Percentiles rank a stretch among this genome's conserved stretches.
Conservation (phyloP, 2,329 filamentous ascomycete species). For the Lasiodiplodia theobromae region DNA sequence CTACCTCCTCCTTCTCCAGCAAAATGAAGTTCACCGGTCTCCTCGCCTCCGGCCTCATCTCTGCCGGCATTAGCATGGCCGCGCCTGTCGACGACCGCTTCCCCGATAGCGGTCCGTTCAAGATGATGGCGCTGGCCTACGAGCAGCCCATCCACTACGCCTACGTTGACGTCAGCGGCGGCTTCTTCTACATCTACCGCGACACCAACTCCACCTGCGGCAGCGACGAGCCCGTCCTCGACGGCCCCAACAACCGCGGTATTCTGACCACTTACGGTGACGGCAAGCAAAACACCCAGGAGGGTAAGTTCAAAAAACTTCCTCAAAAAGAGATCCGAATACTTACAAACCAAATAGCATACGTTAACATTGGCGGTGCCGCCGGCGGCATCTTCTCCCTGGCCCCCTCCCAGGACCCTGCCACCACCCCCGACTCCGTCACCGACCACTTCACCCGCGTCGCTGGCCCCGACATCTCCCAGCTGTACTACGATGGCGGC, state of each 20-base stretch:
- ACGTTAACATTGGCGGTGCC: conserved; percentile 4
- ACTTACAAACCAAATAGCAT: background rate
- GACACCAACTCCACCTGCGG: conserved; percentile 18
- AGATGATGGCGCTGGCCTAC: background rate
- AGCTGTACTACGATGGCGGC: conserved; percentile 19
- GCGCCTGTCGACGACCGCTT: conserved; percentile 11
- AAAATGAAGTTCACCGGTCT: conserved; percentile 15
- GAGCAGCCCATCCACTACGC: conserved; percentile 9
- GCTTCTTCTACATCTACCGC: conserved; percentile 16
- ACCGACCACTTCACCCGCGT: conserved; percentile 11
- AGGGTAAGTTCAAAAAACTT: background rate
- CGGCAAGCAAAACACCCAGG: conserved; percentile 6
- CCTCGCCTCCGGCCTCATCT: background rate
- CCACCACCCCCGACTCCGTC: background rate
- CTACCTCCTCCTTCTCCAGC: background rate
- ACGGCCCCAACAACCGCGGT: conserved; percentile 1
- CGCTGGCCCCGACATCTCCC: conserved; percentile 1
- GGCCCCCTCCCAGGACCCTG: background rate
- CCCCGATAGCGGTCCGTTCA: conserved; percentile 11
- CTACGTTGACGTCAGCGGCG: conserved; percentile 3
- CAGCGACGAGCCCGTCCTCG: background rate
- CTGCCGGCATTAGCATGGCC: background rate
- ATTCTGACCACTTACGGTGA: background rate
- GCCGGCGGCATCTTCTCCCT: conserved; percentile 5
- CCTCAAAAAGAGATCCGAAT: background rate